Evolutionary conservation across 176 grass and related monocot species (phyloP), one percentile per base, ranked within the genome.

Genomic region (Lolium perenne): DNA sequence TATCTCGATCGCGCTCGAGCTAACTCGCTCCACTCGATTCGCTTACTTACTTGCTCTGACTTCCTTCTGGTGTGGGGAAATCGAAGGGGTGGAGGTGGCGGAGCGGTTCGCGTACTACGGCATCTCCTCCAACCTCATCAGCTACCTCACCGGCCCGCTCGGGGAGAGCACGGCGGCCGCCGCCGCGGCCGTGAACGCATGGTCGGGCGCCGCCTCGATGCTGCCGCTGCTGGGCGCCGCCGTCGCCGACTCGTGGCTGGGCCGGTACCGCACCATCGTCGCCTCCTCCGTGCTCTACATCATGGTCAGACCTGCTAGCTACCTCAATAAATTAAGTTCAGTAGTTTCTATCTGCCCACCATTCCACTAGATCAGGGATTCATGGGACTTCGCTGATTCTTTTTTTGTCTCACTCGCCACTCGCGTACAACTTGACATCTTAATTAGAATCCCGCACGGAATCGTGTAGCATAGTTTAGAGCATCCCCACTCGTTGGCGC

Each of bases 211-310:
- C 46, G 68, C 87, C 8, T 80, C 82, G 22, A 84, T 97, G 79
- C 79, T 94, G 40, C 90, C 94, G 38, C 89, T 97, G 41, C 63
- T 97, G 55, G 92, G 94, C 48, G 94, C 94, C 62, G 63, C 82
- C 58, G 75, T 97, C 54, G 92, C 94, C 25, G 94, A 97, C 81
- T 92, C 92, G 20, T 97, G 89, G 84, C 87, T 97, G 0, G 94
- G 94, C 2, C 85, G 94, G 7, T 94, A 94, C 87, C 82, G 92
- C 64, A 92, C 87, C 83, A 87, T 94, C 55, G 83, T 90, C 51
- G 77, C 80, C 59, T 87, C 92, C 67, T 90, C 92, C 46, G 11
- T 94, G 64, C 84, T 95, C 86, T 94, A 94, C 76, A 78, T 94
- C 82, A 47, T 53, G 83, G 92, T 94, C 5, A 32, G 62, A 32